phyloP scores from a whole-genome alignment of 306 rosid genomes.

The Castanea mollissima region DNA sequence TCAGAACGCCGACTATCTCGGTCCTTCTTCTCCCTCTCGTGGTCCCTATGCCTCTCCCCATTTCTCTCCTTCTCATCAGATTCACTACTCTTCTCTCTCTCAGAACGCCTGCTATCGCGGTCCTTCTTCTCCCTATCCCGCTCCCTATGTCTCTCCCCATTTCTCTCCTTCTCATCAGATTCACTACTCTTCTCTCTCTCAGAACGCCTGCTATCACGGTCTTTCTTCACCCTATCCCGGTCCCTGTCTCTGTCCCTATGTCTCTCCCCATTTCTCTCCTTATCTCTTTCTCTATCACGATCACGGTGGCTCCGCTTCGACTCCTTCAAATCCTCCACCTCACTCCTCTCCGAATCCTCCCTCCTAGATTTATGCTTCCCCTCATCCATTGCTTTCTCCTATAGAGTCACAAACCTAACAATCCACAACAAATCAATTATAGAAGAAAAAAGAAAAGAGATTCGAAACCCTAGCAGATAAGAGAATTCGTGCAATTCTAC shows the following conservation, averaged over 20 bases:
- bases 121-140: constrained; percentile 47
- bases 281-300: constrained; percentile 43
- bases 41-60: constrained; percentile 37
- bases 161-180: constrained; percentile 35
- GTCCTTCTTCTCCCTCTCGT: constrained; percentile 42
- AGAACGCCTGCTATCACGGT: not conserved
- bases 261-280: constrained; percentile 42
- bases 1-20: constrained; percentile 36
- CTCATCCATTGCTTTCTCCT: constrained; percentile 57
- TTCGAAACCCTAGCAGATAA: too few species aligned
- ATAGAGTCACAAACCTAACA: not conserved
- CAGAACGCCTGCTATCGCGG: not conserved
- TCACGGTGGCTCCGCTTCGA: constrained; percentile 62
- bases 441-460: not conserved
- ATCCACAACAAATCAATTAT: not conserved
- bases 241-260: constrained; percentile 12
- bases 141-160: constrained; percentile 30
- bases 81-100: constrained; percentile 47
- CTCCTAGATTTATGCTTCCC: constrained; percentile 58
- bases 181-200: constrained; percentile 44
- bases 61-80: constrained; percentile 23
- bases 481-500: too few species aligned
- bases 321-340: constrained; percentile 30
- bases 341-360: constrained; percentile 47
- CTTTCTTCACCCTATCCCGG: constrained; percentile 40